Evolutionary conservation across 2,329 filamentous ascomycete species (phyloP).

Genomic region (Cladosporium sp.): DNA sequence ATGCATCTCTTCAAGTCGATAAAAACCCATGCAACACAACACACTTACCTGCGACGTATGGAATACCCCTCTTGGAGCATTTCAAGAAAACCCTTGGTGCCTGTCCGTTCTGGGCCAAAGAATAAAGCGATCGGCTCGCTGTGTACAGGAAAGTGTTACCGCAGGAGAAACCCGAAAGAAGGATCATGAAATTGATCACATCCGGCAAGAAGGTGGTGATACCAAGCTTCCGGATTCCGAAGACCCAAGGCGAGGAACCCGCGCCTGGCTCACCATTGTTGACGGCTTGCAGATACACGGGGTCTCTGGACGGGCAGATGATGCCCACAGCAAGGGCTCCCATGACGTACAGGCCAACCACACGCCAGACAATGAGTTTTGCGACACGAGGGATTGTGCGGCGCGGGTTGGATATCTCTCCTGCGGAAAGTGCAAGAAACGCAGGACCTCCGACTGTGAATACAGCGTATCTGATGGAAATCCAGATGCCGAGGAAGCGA

Average conservation of each 20-base stretch:
- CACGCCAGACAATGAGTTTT: constrained; percentile 29
- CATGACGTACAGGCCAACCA: constrained; percentile 13
- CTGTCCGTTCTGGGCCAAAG: constrained; percentile 57
- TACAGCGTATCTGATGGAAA: constrained; percentile 66
- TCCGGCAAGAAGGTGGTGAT: constrained; percentile 52
- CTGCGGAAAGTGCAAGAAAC: constrained; percentile 23
- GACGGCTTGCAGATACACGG: constrained; percentile 10
- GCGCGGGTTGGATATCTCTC: constrained; percentile 24
- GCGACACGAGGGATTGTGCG: constrained; percentile 23
- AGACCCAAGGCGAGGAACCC: constrained; percentile 22
- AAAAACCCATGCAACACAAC: no score
- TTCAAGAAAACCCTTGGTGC: constrained; percentile 54
- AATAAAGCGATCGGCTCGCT: constrained; percentile 49
- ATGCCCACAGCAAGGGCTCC: constrained; percentile 22
- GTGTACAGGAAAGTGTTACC: constrained; percentile 53
- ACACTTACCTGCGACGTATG: constrained; percentile 48
- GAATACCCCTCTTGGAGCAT: constrained; percentile 71
- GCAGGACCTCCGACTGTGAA: constrained; percentile 50
- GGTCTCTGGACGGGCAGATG: constrained; percentile 28
- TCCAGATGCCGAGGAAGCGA: constrained; percentile 44
- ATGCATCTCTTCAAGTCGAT: no score
- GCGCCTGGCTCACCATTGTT: constrained; percentile 29
- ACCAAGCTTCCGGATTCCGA: constrained; percentile 57
- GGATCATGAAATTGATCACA: constrained; percentile 63
- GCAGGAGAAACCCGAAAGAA: constrained; percentile 59